Conservation (phyloP, 306 rosid genomes). For the Cucurbita ficifolia region DNA sequence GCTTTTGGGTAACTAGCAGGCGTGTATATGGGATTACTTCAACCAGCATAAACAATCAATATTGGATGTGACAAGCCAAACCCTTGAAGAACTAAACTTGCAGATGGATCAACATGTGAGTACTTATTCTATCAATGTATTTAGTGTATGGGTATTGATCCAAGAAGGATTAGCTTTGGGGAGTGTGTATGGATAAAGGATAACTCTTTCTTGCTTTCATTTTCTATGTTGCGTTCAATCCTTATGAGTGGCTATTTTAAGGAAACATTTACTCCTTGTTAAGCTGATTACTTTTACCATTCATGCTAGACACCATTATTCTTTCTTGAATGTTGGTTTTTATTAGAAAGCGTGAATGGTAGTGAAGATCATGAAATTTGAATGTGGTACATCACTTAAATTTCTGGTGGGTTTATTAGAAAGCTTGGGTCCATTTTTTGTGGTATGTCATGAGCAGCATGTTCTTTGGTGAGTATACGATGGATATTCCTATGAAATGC, state of each 20-base stretch:
- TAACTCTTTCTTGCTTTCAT: neutral
- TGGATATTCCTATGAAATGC: neutral
- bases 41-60: slow-evolving; percentile 27
- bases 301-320: neutral
- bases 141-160: neutral
- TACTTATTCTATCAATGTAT: neutral
- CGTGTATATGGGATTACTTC: slow-evolving; percentile 72
- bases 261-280: neutral
- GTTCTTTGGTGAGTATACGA: neutral
- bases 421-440: neutral
- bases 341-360: neutral
- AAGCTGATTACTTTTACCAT: neutral
- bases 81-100: slow-evolving; percentile 68
- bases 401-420: neutral
- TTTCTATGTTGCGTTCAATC: neutral
- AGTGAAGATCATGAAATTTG: neutral
- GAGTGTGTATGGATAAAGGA: neutral
- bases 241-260: neutral
- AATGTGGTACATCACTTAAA: neutral
- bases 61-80: slow-evolving; percentile 32
- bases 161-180: neutral
- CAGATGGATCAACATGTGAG: slow-evolving; percentile 90
- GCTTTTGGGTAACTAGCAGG: slow-evolving; percentile 29
- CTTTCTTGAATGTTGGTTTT: neutral
- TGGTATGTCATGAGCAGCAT: neutral